Evolutionary conservation across 108 stramenopile species (phyloP).

Genomic region (Cyclotella atomus): DNA sequence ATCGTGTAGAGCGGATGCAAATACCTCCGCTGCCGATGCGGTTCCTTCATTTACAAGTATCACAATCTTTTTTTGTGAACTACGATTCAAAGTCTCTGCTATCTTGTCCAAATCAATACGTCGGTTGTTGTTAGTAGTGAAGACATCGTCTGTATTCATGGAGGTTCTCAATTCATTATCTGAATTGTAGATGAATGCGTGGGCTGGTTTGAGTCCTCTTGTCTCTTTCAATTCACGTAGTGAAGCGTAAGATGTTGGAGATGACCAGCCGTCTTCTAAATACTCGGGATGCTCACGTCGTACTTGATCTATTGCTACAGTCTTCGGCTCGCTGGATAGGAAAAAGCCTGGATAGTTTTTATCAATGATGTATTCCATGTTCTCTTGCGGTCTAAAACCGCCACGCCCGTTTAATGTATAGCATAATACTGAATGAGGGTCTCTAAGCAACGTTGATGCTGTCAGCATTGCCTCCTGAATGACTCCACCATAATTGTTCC

Average conservation of each 20-base stretch:
- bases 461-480: conserved; percentile 88
- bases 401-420: conserved; percentile 80
- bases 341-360: conserved; percentile 82
- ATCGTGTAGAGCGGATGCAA: conserved; percentile 76
- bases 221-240: conserved; percentile 67
- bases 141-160: neutral
- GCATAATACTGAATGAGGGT: conserved; percentile 80
- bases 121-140: neutral
- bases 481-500: conserved; percentile 87
- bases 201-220: conserved; percentile 63
- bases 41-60: conserved; percentile 88
- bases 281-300: conserved; percentile 71
- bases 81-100: conserved; percentile 16
- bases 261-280: conserved; percentile 63
- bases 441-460: conserved; percentile 77
- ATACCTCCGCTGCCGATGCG: conserved; percentile 84
- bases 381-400: conserved; percentile 82
- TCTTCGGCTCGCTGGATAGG: conserved; percentile 57
- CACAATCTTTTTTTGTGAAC: conserved; percentile 69
- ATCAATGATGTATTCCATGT: conserved; percentile 79
- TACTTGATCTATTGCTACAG: conserved; percentile 61
- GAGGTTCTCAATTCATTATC: neutral
- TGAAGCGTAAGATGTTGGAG: conserved; percentile 75
- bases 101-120: conserved; percentile 34
- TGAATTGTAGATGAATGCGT: neutral